A percentile compares a stretch with the other conserved stretches of the same genome.
Conservation (phyloP, 208 protist species). For the Leishmania tropica region DNA sequence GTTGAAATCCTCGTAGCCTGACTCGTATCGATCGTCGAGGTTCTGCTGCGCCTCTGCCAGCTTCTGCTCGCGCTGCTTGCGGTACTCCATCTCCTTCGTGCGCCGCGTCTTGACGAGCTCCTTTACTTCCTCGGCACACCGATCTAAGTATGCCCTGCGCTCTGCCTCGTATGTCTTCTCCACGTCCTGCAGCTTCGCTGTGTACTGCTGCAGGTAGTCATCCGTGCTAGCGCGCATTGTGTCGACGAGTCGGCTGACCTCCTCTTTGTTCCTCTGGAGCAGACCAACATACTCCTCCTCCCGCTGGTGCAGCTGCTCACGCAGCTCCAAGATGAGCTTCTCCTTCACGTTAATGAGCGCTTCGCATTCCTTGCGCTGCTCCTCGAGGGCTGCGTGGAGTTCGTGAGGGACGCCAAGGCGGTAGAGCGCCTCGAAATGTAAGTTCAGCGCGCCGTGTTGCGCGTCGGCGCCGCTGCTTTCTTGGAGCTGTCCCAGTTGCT, state of each 20-base stretch:
- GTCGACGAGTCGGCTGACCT: slow-evolving; percentile 82
- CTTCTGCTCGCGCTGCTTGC: slow-evolving; percentile 76
- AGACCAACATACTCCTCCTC: slow-evolving; percentile 94
- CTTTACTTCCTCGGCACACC: slow-evolving; percentile 82
- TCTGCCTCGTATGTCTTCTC: slow-evolving; percentile 90
- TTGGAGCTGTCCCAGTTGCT: slow-evolving; percentile 41
- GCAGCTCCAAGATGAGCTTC: slow-evolving; percentile 82
- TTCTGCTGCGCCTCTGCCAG: slow-evolving; percentile 82
- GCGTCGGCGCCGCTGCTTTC: slow-evolving; percentile 63
- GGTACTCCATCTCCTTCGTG: slow-evolving; percentile 90
- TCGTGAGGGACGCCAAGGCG: slow-evolving; percentile 85
- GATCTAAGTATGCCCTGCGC: slow-evolving; percentile 71
- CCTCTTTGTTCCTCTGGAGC: slow-evolving; percentile 76
- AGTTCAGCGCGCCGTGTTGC: slow-evolving; percentile 68
- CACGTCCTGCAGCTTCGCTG: slow-evolving; percentile 79
- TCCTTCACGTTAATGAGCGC: slow-evolving; percentile 88
- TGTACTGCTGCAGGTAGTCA: slow-evolving; percentile 77
- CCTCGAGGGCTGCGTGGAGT: slow-evolving; percentile 72
- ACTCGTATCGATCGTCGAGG: slow-evolving; percentile 81
- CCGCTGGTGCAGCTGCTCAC: slow-evolving; percentile 78
- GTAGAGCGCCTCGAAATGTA: slow-evolving; percentile 92
- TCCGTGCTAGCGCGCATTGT: slow-evolving; percentile 89
- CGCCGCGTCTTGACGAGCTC: slow-evolving; percentile 89
- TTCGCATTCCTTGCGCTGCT: slow-evolving; percentile 78
- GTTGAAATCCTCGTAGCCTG: slow-evolving; percentile 87